These are phyloP conservation scores for Amanita phalloides DNA, from an alignment of 768 basidiomycete species.

Conservation along the genomic window DNA sequence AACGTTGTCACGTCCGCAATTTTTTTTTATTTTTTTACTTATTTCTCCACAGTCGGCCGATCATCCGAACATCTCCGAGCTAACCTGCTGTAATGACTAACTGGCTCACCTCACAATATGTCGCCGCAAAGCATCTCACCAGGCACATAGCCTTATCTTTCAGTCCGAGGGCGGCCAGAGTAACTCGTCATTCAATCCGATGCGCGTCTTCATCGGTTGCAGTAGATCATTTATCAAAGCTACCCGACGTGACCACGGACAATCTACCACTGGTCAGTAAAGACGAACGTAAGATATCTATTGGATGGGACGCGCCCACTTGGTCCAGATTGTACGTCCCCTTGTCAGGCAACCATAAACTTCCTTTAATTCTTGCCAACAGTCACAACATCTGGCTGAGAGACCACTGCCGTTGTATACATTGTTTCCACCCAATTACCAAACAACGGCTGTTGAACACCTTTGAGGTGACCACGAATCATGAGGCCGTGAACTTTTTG, in stretches of 20 bases:
- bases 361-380: slow-evolving; percentile 2
- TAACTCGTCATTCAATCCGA: background rate
- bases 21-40: no score
- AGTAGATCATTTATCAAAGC: background rate
- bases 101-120: no score
- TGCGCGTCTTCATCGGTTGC: slow-evolving; percentile 2
- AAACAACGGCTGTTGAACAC: slow-evolving; percentile 88
- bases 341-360: background rate
- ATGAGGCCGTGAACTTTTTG: background rate
- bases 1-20: slow-evolving; percentile 9
- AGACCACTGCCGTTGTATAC: slow-evolving; percentile 85
- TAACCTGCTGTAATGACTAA: no score
- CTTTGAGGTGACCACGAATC: slow-evolving; percentile 44
- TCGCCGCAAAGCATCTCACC: no score
- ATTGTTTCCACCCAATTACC: slow-evolving; percentile 80
- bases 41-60: slow-evolving; percentile 14
- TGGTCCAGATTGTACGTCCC: slow-evolving; percentile 70
- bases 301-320: slow-evolving; percentile 62
- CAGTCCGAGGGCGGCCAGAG: background rate
- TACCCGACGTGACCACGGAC: slow-evolving; percentile 12
- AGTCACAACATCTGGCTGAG: slow-evolving; percentile 90
- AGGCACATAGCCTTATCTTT: background rate
- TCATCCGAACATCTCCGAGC: slow-evolving; percentile 13
- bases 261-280: slow-evolving; percentile 43
- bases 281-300: slow-evolving; percentile 49